phyloP scores from a whole-genome alignment of 331 rosid genomes.

The Malus hybrid region DNA sequence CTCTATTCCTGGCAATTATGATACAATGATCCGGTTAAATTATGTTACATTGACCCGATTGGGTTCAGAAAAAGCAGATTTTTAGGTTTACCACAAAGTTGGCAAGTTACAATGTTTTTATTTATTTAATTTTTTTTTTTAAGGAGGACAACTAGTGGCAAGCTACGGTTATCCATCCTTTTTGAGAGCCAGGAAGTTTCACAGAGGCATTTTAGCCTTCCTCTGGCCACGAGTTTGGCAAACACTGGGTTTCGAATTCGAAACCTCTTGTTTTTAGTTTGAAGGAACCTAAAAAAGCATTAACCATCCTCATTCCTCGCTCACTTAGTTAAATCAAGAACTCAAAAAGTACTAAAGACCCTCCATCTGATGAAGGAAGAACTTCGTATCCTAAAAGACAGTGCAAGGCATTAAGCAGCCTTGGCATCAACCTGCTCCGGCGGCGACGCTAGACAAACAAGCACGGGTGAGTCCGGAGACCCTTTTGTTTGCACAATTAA shows the following conservation, averaged over 20 bases:
- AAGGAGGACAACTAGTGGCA: no score
- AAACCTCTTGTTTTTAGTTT: no score
- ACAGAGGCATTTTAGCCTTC: no score
- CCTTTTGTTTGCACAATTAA: background rate
- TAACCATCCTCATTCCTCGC: background rate
- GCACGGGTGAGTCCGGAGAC: background rate
- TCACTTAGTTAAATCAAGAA: no score
- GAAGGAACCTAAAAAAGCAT: no score
- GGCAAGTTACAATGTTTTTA: no score
- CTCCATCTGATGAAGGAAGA: no score
- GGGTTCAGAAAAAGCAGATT: background rate
- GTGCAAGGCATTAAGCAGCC: background rate
- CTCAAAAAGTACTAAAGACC: no score
- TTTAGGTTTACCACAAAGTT: background rate
- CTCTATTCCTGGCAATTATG: background rate
- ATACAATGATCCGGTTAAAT: background rate
- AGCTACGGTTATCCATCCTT: fast-evolving
- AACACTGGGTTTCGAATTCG: no score
- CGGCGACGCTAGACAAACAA: background rate
- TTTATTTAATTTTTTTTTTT: no score
- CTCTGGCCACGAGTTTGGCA: no score
- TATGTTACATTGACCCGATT: no score
- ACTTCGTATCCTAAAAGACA: background rate
- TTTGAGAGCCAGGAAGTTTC: fast-evolving
- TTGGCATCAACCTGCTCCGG: background rate